These are phyloP conservation scores for Aspergillus sp. DNA, from an alignment of 2,329 filamentous ascomycete species.

Conservation along the genomic window DNA sequence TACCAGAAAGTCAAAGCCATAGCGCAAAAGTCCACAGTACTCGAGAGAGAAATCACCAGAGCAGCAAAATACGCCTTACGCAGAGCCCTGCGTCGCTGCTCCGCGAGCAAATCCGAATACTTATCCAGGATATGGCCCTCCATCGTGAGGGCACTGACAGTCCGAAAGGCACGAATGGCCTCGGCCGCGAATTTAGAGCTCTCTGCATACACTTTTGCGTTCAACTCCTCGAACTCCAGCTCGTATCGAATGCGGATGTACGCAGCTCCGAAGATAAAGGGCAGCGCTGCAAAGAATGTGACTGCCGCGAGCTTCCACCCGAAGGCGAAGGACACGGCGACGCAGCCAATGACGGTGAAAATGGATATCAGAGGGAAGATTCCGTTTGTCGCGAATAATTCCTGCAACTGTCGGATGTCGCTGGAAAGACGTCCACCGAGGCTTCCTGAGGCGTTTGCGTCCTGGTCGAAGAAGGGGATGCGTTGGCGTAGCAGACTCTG, in stretches of 20 bases:
- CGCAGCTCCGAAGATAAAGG: conserved; percentile 49
- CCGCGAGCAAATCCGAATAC: conserved; percentile 59
- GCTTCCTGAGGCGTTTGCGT: neutral
- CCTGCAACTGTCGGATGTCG: conserved; percentile 34
- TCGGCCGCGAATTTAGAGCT: conserved; percentile 76
- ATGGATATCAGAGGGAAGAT: conserved; percentile 59
- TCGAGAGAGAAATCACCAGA: conserved; percentile 57
- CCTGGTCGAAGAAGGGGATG: neutral
- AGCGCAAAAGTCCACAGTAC: conserved; percentile 51
- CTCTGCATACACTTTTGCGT: conserved; percentile 65
- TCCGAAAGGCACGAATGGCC: conserved; percentile 70
- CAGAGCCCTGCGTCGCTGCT: conserved; percentile 60
- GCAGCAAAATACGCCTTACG: conserved; percentile 62
- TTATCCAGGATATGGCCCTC: conserved; percentile 65
- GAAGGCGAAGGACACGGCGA: conserved; percentile 67
- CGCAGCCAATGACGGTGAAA: conserved; percentile 63
- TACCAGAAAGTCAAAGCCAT: conserved; percentile 63
- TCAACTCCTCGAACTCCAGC: conserved; percentile 66
- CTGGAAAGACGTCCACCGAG: neutral
- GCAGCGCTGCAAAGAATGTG: conserved; percentile 58
- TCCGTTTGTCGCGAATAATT: conserved; percentile 49
- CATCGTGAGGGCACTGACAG: conserved; percentile 68
- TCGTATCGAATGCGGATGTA: conserved; percentile 62
- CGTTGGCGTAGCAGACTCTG: neutral
- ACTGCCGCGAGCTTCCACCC: conserved; percentile 76